A percentile compares a stretch with the other conserved stretches of the same genome.
Conservation (phyloP, 2,329 filamentous ascomycete species). For the Dactylellina cionopaga region DNA sequence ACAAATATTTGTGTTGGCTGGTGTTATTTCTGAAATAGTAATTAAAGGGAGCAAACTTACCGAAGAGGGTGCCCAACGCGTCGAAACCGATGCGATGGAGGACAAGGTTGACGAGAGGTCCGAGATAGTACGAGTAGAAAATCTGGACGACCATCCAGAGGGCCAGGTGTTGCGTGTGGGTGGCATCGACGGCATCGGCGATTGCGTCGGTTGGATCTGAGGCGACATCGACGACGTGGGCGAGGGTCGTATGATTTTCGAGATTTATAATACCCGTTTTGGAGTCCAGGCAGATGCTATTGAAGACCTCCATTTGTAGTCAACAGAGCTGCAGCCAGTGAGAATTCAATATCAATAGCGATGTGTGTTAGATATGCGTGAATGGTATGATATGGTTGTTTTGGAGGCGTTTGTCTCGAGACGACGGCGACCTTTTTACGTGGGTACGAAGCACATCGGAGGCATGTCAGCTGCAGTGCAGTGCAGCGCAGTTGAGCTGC, state of each 20-base stretch:
- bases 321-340: background rate
- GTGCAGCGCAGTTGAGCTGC: background rate
- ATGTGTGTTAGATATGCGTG: too few relatives aligned
- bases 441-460: background rate
- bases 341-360: background rate
- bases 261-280: background rate
- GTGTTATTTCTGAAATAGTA: background rate
- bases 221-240: slow-evolving; percentile 5
- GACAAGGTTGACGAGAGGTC: slow-evolving; percentile 11
- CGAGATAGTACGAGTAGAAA: slow-evolving; percentile 24
- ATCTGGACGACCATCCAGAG: slow-evolving; percentile 17
- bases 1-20: background rate
- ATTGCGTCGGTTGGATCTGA: slow-evolving; percentile 2
- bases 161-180: background rate
- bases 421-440: slow-evolving; percentile 9
- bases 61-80: slow-evolving; percentile 25
- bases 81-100: slow-evolving; percentile 13
- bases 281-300: background rate
- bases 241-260: slow-evolving; percentile 7
- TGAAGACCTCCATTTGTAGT: background rate
- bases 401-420: slow-evolving; percentile 6
- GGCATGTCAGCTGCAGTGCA: background rate
- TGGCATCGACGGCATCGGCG: slow-evolving; percentile 9
- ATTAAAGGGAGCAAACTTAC: slow-evolving; percentile 24
- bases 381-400: background rate